These are phyloP conservation scores for Posidonia australis DNA, from an alignment of 106 monocot species.

Conservation along the genomic window DNA sequence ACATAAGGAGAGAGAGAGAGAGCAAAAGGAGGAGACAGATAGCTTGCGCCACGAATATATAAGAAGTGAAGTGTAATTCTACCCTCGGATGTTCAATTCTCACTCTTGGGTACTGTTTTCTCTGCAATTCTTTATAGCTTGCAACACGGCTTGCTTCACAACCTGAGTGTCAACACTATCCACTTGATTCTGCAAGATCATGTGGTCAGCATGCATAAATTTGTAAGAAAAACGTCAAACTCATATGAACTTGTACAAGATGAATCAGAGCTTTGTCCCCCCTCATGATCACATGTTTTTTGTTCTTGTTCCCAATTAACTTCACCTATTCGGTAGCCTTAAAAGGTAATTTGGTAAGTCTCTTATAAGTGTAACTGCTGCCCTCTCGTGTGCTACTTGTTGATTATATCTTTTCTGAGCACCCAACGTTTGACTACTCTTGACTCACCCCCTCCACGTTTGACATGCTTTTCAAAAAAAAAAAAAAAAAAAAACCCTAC, in stretches of 20 bases:
- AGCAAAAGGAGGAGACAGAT: neutral
- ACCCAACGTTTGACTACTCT: too few relatives aligned
- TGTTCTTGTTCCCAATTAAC: neutral
- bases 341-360: too few relatives aligned
- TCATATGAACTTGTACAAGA: neutral
- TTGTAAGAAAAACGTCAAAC: conserved; percentile 1
- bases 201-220: neutral
- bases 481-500: too few relatives aligned
- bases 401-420: too few relatives aligned
- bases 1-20: neutral
- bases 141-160: conserved; percentile 69
- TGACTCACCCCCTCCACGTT: too few relatives aligned
- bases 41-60: conserved; percentile 6
- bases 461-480: too few relatives aligned
- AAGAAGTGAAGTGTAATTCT: neutral
- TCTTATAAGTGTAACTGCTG: too few relatives aligned
- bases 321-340: too few relatives aligned
- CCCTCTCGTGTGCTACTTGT: too few relatives aligned
- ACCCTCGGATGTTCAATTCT: neutral
- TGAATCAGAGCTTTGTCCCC: neutral
- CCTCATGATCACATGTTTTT: conserved; percentile 14
- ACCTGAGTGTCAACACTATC: conserved; percentile 52
- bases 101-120: conserved; percentile 15
- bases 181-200: conserved; percentile 36
- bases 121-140: conserved; percentile 53